Base-by-base conservation (phyloP, 208 protist genomes). In the Crithidia thermophila region DNA sequence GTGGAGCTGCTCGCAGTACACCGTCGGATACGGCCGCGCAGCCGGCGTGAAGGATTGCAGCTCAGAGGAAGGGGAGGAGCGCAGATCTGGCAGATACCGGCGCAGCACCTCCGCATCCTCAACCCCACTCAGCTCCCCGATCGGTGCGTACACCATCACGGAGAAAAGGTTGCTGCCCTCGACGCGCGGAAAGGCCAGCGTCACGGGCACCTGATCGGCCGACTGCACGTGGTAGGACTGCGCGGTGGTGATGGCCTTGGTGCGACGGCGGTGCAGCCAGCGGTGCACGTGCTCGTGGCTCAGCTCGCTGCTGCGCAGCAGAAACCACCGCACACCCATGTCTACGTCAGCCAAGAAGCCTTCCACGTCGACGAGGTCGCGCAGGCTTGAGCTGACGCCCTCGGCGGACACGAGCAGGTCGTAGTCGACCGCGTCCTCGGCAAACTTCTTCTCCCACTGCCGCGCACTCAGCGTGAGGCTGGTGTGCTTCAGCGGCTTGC, bases 1-100 rank as follows among this genome's bases (percentile, higher is more conserved):
- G 77, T 87, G 79, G 25, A 94, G 79, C 51, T 96, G 85, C 68
- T 94, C 88, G 67, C 88, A 94, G 77, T 79, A 91, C 51, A 96
- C 77, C 1, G 88, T 96, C 34, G 91, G 88, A 43, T 79, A 67
- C 8, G 83, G 83, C 51, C 53, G 64, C 6, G 73, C 57, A 40
- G 66, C 27, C 3, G 75, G 11, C 18, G 68, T 34, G 56, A 87
- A 85, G 46, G 71, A 78, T 7, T 62, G 45, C 27, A 88, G 51
- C 37, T 75, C 69, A n/a, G 60, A 46, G 27, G 47, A 49, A 30
- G 56, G 61, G 33, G 43, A 27, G 25, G 65, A 28, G 58, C 72
- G 72, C 28, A 75, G 39, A 36, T 93, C 84, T 2, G 69, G 43
- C 16, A 85, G 58, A 55, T 78, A 82, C 40, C 56, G 49, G 27